Percentiles rank a stretch among this genome's conserved stretches.
phyloP scores from a whole-genome alignment of 208 protist genomes.

The Leishmania martiniquensis region DNA sequence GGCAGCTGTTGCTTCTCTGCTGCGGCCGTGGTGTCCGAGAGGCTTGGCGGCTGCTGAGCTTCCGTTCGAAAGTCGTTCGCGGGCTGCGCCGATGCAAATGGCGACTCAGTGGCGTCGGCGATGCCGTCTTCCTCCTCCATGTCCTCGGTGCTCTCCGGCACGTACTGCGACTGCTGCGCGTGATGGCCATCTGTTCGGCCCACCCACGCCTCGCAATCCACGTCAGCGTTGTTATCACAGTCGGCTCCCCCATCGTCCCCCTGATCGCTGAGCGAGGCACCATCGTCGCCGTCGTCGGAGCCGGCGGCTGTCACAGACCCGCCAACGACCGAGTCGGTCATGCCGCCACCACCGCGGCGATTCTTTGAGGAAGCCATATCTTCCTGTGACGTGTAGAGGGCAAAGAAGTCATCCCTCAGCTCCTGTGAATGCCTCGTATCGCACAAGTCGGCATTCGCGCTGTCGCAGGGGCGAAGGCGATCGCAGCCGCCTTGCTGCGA shows the following conservation, averaged over 20 bases:
- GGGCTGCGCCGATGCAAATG: background rate
- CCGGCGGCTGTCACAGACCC: background rate
- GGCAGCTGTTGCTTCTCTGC: background rate
- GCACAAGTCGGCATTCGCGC: conserved; percentile 4
- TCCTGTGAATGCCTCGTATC: conserved; percentile 10
- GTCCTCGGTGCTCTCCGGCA: conserved; percentile 5
- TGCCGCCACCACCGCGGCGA: background rate
- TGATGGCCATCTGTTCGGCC: conserved; percentile 29
- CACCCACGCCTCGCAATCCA: conserved; percentile 1
- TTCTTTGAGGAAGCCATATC: background rate
- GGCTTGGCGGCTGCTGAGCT: background rate
- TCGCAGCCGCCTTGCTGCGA: background rate
- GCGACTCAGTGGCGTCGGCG: background rate
- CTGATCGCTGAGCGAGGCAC: background rate
- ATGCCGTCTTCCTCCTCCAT: conserved; percentile 22
- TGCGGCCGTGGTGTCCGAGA: background rate
- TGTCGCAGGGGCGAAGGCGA: background rate
- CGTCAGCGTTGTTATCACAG: background rate
- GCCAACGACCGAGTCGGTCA: background rate
- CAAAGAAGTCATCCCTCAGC: conserved; percentile 40
- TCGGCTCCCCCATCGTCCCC: conserved; percentile 11
- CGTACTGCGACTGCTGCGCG: conserved; percentile 41
- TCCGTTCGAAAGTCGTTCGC: background rate
- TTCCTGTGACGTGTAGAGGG: conserved; percentile 15
- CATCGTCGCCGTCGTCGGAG: background rate